Evolutionary conservation across 257 asterid species (phyloP).

Genomic region (Solanum appendiculatum): DNA sequence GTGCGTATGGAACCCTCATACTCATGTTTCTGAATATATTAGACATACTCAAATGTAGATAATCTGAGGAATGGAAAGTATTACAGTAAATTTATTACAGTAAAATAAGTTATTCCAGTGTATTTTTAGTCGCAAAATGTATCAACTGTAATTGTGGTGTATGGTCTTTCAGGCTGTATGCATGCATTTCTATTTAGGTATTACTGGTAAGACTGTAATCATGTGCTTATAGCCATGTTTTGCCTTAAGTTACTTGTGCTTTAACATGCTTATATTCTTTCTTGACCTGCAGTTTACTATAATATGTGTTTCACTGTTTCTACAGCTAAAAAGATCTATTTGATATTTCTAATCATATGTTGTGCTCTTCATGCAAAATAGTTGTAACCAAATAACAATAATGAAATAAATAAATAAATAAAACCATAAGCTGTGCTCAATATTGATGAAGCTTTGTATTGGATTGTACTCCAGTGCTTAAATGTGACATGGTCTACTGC

Average conservation of each 20-base stretch:
- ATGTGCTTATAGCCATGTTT: not conserved
- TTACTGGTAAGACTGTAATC: not conserved
- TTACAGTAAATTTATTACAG: not conserved
- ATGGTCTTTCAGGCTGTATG: not conserved
- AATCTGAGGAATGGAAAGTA: not conserved
- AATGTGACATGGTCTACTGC: not conserved
- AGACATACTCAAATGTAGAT: not conserved
- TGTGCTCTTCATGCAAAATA: not conserved
- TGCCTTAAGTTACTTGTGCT: not conserved
- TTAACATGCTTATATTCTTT: not conserved
- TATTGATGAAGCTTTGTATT: not conserved
- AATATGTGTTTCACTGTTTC: not conserved
- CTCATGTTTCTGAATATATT: not conserved
- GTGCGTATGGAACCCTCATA: not conserved
- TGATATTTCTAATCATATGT: not conserved
- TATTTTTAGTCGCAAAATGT: not conserved
- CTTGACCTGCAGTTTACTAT: not conserved
- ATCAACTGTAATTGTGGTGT: not conserved
- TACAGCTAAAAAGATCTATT: not conserved
- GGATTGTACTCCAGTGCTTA: not conserved
- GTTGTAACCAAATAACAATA: not conserved
- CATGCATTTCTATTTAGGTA: not conserved
- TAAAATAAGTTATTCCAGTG: not conserved
- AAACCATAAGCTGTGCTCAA: not conserved
- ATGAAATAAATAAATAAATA: not conserved